phyloP scores from a whole-genome alignment of 2,329 filamentous ascomycete species.

The Aspergillus sp. region DNA sequence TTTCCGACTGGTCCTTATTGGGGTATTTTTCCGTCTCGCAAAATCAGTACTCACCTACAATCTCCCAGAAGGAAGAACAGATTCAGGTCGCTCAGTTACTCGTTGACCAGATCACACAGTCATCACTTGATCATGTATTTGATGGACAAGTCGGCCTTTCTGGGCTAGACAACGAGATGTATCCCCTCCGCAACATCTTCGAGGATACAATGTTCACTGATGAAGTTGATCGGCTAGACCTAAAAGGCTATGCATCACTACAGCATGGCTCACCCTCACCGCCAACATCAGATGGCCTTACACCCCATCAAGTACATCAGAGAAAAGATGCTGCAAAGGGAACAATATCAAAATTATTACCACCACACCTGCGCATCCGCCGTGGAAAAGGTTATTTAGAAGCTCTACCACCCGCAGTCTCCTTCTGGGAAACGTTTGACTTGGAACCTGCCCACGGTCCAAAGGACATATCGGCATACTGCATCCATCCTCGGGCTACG shows the following conservation, averaged over 20 bases:
- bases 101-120: constrained; percentile 40
- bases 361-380: constrained; percentile 50
- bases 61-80: constrained; percentile 29
- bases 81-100: constrained; percentile 36
- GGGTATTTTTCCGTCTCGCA: constrained; percentile 34
- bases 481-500: constrained; percentile 48
- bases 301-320: constrained; percentile 14
- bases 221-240: constrained; percentile 27
- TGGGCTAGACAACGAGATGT: constrained; percentile 20
- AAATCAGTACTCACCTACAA: constrained; percentile 24
- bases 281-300: constrained; percentile 7
- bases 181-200: constrained; percentile 18
- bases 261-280: constrained; percentile 18
- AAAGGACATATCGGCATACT: constrained; percentile 54
- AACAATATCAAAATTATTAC: constrained; percentile 38
- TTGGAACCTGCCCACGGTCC: constrained; percentile 49
- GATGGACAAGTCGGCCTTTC: constrained; percentile 21
- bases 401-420: constrained; percentile 49
- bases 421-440: constrained; percentile 57
- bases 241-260: constrained; percentile 31
- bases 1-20: constrained; percentile 34
- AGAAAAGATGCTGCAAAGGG: constrained; percentile 23
- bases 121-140: constrained; percentile 33
- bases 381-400: constrained; percentile 49
- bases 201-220: constrained; percentile 24